A percentile compares a stretch with the other conserved stretches of the same genome.
Conservation (phyloP, 371 early-diverging fungal genomes). For the Rhizopus delemar region DNA sequence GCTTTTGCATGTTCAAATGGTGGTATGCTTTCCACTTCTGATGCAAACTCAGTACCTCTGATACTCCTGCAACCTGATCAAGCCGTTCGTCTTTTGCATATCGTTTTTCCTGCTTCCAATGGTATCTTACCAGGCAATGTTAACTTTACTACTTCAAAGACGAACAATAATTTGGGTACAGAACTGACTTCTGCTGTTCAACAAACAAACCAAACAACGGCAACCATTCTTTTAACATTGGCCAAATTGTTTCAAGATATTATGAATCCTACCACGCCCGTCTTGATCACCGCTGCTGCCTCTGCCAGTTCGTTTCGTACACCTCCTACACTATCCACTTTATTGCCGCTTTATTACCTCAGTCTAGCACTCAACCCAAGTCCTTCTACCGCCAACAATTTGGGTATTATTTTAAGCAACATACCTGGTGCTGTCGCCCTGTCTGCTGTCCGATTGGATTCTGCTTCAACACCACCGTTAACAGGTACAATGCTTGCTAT, state of each 20-base stretch:
- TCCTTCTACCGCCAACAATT: conserved; percentile 87
- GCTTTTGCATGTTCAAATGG: conserved; percentile 31
- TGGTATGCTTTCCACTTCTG: conserved; percentile 17
- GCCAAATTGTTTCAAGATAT: conserved; percentile 88
- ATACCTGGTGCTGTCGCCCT: conserved; percentile 64
- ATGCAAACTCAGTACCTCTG: conserved; percentile 40
- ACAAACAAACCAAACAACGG: conserved; percentile 75
- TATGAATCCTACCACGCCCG: conserved; percentile 50
- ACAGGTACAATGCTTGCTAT: conserved; percentile 71
- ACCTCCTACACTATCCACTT: conserved; percentile 61
- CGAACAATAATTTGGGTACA: conserved; percentile 23
- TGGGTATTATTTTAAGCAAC: conserved; percentile 81
- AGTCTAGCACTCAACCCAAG: conserved; percentile 79
- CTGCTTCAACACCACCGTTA: conserved; percentile 33
- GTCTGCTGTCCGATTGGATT: conserved; percentile 43
- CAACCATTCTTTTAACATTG: conserved; percentile 77
- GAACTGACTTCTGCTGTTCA: conserved; percentile 37
- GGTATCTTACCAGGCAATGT: conserved; percentile 65
- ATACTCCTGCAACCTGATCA: conserved; percentile 70
- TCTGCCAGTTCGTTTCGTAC: conserved; percentile 32
- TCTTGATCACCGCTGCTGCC: conserved; percentile 46
- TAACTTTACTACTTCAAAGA: neutral
- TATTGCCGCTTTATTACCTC: conserved; percentile 82
- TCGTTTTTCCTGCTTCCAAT: conserved; percentile 61
- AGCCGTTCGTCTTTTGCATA: conserved; percentile 56